Base-by-base conservation (phyloP, 345 rosid species). In the Sonneratia alba region DNA sequence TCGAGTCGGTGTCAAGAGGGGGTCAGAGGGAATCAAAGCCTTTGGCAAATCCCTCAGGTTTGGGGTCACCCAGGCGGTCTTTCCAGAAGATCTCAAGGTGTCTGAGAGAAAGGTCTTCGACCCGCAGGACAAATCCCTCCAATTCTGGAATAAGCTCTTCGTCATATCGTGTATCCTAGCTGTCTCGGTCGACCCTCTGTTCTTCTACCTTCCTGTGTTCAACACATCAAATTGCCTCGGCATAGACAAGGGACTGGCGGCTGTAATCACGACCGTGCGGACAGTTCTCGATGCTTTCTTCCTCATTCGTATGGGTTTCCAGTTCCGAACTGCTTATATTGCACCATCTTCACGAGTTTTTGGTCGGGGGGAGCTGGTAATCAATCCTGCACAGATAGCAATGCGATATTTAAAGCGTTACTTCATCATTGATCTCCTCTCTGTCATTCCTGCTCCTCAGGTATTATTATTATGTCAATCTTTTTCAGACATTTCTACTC, bases 301-400 rank as follows among this genome's bases (percentile, higher is more conserved):
- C 77, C 85, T 88, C 21, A 70, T 83, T 62, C 87, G 94, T 19
- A 85, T 92, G 85, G 86, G 82, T 71, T 84, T 92, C 59, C 97
- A 92, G 77, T 92, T 92, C 71, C 86, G 91, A 10, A 92, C 93
- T 27, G 96, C 96, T 12, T 92, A 81, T 65, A 84, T 90, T 69
- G 97, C 97, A 27, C 97, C 96, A 16, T 92, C 97, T 3, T 92
- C 97, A 3, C 80, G 97, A 42, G 97, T 92, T n/a, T 92, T 92
- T 43, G 97, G 97, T 40, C 84, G 97, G 27, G 97, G 97, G 69
- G 97, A 92, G 80, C 96, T 92, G 69, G 97, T 92, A n/a, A 90
- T 90, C 24, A 94, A 90, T 78, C 79, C 96, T 73, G 87, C 86
- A 57, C 79, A 89, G 74, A 92, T 92, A 68, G 93, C 97, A 6